Conservation (phyloP, 768 basidiomycete species). For the Lepiota brunneoincarnata region DNA sequence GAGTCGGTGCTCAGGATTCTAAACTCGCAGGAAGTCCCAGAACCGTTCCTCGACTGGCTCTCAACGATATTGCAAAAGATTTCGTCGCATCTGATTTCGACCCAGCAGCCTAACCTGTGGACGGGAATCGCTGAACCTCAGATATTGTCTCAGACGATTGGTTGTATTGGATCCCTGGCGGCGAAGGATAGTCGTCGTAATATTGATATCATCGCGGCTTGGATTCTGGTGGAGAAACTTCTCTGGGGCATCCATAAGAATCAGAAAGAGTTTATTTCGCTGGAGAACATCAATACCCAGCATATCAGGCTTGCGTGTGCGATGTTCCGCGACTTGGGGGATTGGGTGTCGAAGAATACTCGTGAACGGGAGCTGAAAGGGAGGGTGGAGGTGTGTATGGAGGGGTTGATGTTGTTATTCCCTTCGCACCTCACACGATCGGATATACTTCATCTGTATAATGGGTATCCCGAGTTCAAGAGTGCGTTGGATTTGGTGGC, state of each 20-base stretch:
- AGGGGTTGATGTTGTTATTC: slow-evolving; percentile 29
- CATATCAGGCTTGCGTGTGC: slow-evolving; percentile 22
- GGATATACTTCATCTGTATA: slow-evolving; percentile 16
- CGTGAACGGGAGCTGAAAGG: slow-evolving; percentile 22
- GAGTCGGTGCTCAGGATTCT: slow-evolving; percentile 27
- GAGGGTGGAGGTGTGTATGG: slow-evolving; percentile 26
- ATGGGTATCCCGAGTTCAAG: slow-evolving; percentile 19
- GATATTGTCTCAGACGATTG: slow-evolving; percentile 23
- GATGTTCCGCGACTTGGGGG: slow-evolving; percentile 24
- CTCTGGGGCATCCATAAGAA: slow-evolving; percentile 16
- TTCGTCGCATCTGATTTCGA: slow-evolving; percentile 10
- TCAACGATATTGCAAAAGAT: slow-evolving; percentile 26
- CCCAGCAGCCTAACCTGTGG: slow-evolving; percentile 6
- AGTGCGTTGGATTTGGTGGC: slow-evolving; percentile 18
- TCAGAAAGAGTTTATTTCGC: slow-evolving; percentile 6
- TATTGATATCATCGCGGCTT: slow-evolving; percentile 25
- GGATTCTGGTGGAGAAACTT: slow-evolving; percentile 26
- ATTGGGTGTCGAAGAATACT: slow-evolving; percentile 21
- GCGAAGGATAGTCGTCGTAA: slow-evolving; percentile 20
- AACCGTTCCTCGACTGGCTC: slow-evolving; percentile 30
- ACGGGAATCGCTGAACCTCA: slow-evolving; percentile 16
- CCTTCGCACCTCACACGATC: slow-evolving; percentile 12
- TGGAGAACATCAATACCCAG: slow-evolving; percentile 13
- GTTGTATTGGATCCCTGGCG: slow-evolving; percentile 24
- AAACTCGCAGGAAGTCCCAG: slow-evolving; percentile 29